These are phyloP conservation scores for Chaetomium cochliodes DNA, from an alignment of 495 filamentous ascomycete genomes.

Conservation along the genomic window DNA sequence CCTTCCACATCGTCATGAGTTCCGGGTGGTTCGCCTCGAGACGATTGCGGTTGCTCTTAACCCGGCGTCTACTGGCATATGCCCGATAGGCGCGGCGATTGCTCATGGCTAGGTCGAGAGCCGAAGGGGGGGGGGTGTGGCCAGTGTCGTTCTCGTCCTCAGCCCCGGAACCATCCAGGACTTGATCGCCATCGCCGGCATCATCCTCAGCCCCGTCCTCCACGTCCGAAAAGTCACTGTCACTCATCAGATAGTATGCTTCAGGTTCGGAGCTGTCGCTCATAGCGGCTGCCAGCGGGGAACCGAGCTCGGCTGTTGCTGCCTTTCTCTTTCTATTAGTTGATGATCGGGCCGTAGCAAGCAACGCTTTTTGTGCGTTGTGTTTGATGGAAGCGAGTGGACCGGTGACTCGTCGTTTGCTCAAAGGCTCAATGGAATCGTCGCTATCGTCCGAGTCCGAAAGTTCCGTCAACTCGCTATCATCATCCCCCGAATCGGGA, in stretches of 20 bases:
- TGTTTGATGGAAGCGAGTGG: neutral
- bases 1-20: conserved; percentile 78
- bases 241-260: too few species aligned
- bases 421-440: conserved; percentile 9
- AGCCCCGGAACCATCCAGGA: neutral
- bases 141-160: conserved; percentile 12
- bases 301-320: neutral
- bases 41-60: conserved; percentile 27
- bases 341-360: neutral
- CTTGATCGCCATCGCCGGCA: conserved; percentile 3
- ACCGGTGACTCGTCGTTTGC: neutral
- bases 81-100: conserved; percentile 33
- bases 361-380: neutral
- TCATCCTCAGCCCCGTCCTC: neutral
- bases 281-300: conserved; percentile 5
- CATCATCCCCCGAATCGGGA: conserved; percentile 20
- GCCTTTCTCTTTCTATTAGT: neutral
- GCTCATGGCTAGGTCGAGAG: conserved; percentile 17
- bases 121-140: neutral
- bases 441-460: conserved; percentile 23
- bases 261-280: conserved; percentile 17
- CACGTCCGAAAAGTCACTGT: conserved; percentile 6
- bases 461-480: neutral
- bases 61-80: conserved; percentile 29
- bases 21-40: conserved; percentile 76